Conservation (phyloP, 2,329 filamentous ascomycete genomes). For the Botrytis deweyae region DNA sequence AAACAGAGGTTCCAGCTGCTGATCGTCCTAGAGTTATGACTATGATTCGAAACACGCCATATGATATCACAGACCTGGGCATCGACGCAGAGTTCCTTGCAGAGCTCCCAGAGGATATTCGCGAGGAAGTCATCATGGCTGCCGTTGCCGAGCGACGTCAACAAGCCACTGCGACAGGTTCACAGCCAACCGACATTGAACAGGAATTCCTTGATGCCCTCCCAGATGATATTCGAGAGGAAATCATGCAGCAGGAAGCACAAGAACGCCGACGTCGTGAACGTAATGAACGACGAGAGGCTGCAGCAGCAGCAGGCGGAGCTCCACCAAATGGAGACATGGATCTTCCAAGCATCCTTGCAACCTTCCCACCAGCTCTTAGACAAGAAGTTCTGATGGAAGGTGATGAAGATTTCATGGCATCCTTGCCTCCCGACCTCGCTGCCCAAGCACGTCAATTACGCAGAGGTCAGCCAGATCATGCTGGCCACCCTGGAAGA, state of each 20-base stretch:
- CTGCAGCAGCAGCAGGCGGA: slow-evolving; percentile 51
- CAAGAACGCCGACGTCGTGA: slow-evolving; percentile 85
- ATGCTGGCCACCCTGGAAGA: slow-evolving; percentile 31
- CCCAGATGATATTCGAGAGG: slow-evolving; percentile 83
- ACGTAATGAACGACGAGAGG: slow-evolving; percentile 75
- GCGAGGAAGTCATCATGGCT: slow-evolving; percentile 92
- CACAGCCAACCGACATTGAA: slow-evolving; percentile 80
- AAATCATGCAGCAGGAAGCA: slow-evolving; percentile 87
- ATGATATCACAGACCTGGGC: slow-evolving; percentile 91
- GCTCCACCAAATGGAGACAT: slow-evolving; percentile 64
- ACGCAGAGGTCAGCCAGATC: slow-evolving; percentile 45
- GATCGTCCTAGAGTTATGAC: slow-evolving; percentile 69
- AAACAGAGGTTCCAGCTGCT: slow-evolving; percentile 45
- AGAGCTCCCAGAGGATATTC: slow-evolving; percentile 93
- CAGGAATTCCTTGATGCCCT: slow-evolving; percentile 92
- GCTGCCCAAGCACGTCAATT: slow-evolving; percentile 81
- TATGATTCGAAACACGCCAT: slow-evolving; percentile 78
- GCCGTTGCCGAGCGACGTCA: slow-evolving; percentile 81
- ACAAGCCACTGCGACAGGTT: slow-evolving; percentile 67
- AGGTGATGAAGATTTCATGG: slow-evolving; percentile 84
- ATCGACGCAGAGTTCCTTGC: slow-evolving; percentile 94
- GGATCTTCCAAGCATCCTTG: slow-evolving; percentile 88
- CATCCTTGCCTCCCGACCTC: slow-evolving; percentile 79
- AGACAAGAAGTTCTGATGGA: slow-evolving; percentile 87
- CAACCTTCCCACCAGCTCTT: slow-evolving; percentile 81